These are phyloP conservation scores for Hyaloscypha variabilis DNA, from an alignment of 495 filamentous ascomycete species.

Conservation along the genomic window DNA sequence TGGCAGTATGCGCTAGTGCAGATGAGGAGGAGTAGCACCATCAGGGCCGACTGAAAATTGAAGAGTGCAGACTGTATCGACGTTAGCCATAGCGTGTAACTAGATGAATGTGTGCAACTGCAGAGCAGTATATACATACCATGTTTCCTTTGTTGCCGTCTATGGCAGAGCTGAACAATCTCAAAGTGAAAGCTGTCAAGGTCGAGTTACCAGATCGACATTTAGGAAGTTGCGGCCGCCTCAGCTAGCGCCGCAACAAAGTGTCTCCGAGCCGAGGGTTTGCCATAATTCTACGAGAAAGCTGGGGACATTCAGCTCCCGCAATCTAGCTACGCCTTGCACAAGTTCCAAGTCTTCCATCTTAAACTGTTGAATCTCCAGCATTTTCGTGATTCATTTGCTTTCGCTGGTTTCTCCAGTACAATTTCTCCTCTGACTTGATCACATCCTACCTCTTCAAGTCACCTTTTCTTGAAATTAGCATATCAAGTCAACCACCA, in stretches of 20 bases:
- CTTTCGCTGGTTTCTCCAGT: not conserved
- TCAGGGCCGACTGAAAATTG: slow-evolving; percentile 93
- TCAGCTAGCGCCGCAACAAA: not conserved
- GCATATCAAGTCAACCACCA: slow-evolving; percentile 22
- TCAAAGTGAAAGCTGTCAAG: not conserved
- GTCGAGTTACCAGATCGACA: slow-evolving; percentile 6
- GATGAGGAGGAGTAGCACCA: slow-evolving; percentile 92
- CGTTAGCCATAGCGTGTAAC: slow-evolving; percentile 32
- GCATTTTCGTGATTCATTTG: not conserved
- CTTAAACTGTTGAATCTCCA: not conserved
- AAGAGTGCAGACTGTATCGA: slow-evolving; percentile 82
- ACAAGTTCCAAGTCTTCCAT: not conserved
- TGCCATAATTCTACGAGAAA: not conserved
- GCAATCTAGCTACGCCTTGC: not conserved
- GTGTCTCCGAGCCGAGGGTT: slow-evolving; percentile 5
- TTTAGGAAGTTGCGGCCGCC: not conserved
- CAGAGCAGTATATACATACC: not conserved
- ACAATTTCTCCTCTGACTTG: not conserved
- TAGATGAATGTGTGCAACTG: not conserved
- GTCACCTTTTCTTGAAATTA: not conserved
- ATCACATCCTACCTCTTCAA: not conserved
- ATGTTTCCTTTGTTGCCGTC: not conserved
- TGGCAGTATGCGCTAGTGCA: slow-evolving; percentile 95
- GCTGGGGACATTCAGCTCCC: not conserved
- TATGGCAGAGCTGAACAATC: not conserved